Conservation (phyloP, 129 eudicot genomes). For the Centrapalus pauciflorus region DNA sequence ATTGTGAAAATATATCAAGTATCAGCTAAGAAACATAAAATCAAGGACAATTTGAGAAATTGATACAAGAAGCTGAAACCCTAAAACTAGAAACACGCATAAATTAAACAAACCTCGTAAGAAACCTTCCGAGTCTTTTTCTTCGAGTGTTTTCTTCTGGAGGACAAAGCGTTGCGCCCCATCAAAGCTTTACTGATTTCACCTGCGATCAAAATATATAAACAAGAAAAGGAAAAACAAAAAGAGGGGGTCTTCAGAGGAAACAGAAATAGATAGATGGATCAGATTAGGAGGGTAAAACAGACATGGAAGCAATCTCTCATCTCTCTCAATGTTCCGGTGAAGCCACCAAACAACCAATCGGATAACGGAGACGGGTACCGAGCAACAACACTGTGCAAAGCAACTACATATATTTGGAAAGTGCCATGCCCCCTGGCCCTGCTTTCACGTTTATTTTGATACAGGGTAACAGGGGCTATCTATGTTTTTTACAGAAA, state of each 20-base stretch:
- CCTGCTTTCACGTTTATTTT: too few species aligned
- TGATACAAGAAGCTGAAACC: conserved; percentile 8
- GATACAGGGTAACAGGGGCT: too few species aligned
- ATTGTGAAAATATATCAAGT: not conserved
- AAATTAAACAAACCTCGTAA: conserved; percentile 34
- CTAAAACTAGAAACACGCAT: conserved; percentile 10
- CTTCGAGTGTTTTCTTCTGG: conserved; percentile 39
- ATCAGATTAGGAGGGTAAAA: conserved; percentile 7
- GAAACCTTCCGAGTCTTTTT: conserved; percentile 42
- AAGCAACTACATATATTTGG: too few species aligned
- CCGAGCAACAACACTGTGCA: not conserved
- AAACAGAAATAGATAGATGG: not conserved
- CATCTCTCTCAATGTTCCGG: not conserved
- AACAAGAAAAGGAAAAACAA: not conserved
- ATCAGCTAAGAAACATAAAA: not conserved
- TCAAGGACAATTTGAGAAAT: not conserved
- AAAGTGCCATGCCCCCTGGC: too few species aligned
- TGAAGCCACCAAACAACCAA: conserved; percentile 4
- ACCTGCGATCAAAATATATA: conserved; percentile 27
- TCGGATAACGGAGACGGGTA: not conserved
- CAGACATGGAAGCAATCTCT: not conserved
- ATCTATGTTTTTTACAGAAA: too few species aligned
- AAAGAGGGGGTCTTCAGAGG: not conserved
- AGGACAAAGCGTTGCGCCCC: conserved; percentile 47
- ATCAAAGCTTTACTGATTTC: conserved; percentile 18